phyloP scores from a whole-genome alignment of 495 filamentous ascomycete genomes.

The Venustampulla echinocandica region DNA sequence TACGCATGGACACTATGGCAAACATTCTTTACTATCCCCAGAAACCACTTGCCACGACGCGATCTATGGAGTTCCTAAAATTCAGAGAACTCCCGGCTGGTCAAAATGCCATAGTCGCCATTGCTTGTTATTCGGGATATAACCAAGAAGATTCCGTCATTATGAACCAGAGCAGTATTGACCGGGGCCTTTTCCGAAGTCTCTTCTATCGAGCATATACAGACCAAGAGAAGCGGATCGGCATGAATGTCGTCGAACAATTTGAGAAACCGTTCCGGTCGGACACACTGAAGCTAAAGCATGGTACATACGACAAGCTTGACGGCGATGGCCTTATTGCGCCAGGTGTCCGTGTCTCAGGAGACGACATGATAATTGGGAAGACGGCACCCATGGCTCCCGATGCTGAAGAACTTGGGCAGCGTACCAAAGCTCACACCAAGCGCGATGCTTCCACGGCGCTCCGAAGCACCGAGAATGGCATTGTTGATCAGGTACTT shows the following conservation, averaged over 20 bases:
- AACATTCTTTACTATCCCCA: conserved; percentile 99
- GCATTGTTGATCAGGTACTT: conserved; percentile 89
- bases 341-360: conserved; percentile 86
- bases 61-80: conserved; percentile 97
- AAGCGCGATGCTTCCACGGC: conserved; percentile 95
- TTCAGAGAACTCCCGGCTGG: conserved; percentile 95
- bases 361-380: conserved; percentile 98
- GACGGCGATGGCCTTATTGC: conserved; percentile 91
- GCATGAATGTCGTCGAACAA: conserved; percentile 76
- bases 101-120: conserved; percentile 97
- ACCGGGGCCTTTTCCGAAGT: conserved; percentile 93
- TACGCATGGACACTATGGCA: conserved; percentile 98
- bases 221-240: conserved; percentile 89
- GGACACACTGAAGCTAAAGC: conserved; percentile 83
- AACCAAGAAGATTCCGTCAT: conserved; percentile 99
- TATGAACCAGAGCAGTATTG: conserved; percentile 99
- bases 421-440: conserved; percentile 77
- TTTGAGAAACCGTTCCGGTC: conserved; percentile 91
- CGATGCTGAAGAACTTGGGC: conserved; percentile 88
- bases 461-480: conserved; percentile 87
- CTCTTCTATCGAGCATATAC: conserved; percentile 96
- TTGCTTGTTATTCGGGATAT: conserved; percentile 96
- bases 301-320: conserved; percentile 95
- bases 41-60: conserved; percentile 90
- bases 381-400: conserved; percentile 92